Evolutionary conservation across 148 eudicot species (phyloP), one percentile per base, ranked within the genome.

Genomic region (Rhododendron molle): DNA sequence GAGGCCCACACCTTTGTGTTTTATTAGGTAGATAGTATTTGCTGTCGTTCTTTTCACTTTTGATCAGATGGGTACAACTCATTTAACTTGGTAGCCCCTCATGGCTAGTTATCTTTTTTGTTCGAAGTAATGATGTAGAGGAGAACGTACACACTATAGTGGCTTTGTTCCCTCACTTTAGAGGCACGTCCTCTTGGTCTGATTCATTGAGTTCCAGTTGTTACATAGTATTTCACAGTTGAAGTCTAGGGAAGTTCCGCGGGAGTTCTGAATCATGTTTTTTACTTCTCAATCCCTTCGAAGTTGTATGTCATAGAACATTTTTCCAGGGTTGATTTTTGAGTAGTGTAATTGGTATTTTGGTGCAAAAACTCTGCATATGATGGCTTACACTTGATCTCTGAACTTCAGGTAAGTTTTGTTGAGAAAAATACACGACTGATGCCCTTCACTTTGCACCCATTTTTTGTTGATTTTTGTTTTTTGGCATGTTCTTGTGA

Each of bases 351-450:
- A 5, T 20, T 5, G 3, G 46, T 34, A 47, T 60, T 9, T 50
- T 81, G 81, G 86, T 86, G 82, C 85, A 79, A 86, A 88, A 72
- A 78, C 69, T 67, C 50, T 49, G 92, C 90, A 88, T 40, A 88
- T 90, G 92, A 92, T 92, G 92, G 85, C 90, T 87, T 90, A 90
- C 90, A 90, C 92, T 90, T 92, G 93, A 92, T 90, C 93, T 84
- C 91, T 90, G 93, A 92, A 89, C 85, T 84, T 86, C 89, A 89
- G 91, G 93, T 86, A 89, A 90, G 90, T 90, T 56, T 83, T 90
- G 90, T 89, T 78, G 90, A 88, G 26, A 83, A 85, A 4, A 49
- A 23, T 69, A 23, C n/a, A 85, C 32, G 8, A 78, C 91, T 92
- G 91, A 92, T 92, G 93, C 92, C 78, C 58, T 81, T 71, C 71